Base-by-base conservation (phyloP, 805 yeast genomes). In the Sungouiella thailandica region DNA sequence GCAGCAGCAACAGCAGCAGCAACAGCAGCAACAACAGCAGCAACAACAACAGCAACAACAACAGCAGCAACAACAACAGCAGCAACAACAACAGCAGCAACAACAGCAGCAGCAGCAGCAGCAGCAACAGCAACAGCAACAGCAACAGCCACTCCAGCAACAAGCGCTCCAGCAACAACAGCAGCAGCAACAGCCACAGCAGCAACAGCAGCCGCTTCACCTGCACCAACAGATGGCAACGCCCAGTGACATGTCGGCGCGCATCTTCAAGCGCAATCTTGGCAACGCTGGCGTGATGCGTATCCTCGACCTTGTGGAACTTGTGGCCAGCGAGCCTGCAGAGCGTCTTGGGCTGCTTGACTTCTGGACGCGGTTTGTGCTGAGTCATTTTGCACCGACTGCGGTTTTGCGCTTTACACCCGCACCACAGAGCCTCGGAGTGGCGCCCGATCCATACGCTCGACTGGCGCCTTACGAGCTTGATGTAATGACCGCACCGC, bases 401-500 rank as follows among this genome's bases (percentile, higher is more conserved):
- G 55, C 68, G 3, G 40, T 49, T 9, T 40, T 65, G 14, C 47
- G 63, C 26, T 40, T 63, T 34, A 50, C 58, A 6, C 46, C 54
- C 9, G 52, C 60, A 4, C n/a, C n/a, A n/a, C n/a, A n/a, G n/a
- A n/a, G n/a, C n/a, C n/a, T n/a, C n/a, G 44, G 49, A 2, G 28
- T 13, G 14, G 16, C 16, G 10, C 16, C 7, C 12, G 9, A 13
- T 4, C n/a, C 8, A 8, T n/a, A 3, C 16, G 14, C 29, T 17
- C 32, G 52, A 37, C 80, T 71, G 43, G n/a, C n/a, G n/a, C n/a
- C n/a, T n/a, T 84, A 78, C 53, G 89, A 79, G 38, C 70, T 87
- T 15, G 73, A 78, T 8, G 70, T 73, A 6, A 66, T 76, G 4
- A 71, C 85, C 8, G 70, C 85, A n/a, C 83, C 93, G 1, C 58